A percentile compares a stretch with the other conserved stretches of the same genome.
These are phyloP conservation scores for Aspergillus bertholletiae DNA, from an alignment of 495 filamentous ascomycete genomes.

Conservation along the genomic window DNA sequence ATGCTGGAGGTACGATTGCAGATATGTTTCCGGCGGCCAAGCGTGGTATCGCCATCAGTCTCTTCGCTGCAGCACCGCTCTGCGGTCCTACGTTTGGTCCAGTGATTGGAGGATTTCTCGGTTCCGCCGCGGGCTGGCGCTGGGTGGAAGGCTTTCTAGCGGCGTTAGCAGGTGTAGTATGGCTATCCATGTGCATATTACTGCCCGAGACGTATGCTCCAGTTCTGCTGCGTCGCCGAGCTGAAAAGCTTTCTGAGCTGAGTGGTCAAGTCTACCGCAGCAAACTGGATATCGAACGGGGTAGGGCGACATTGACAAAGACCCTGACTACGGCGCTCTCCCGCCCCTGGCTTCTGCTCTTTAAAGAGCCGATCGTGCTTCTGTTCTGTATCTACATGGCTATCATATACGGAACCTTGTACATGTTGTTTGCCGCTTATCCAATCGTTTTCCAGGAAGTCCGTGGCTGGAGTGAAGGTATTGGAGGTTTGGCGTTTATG, in stretches of 20 bases:
- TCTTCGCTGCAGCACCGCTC: constrained; percentile 68
- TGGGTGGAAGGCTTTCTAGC: constrained; percentile 63
- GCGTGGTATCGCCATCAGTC: constrained; percentile 58
- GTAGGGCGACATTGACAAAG: constrained; percentile 29
- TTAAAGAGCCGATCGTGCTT: constrained; percentile 58
- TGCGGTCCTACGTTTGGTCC: constrained; percentile 60
- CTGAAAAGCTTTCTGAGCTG: constrained; percentile 46
- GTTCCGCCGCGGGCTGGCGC: constrained; percentile 56
- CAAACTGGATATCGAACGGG: constrained; percentile 44
- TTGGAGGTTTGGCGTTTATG: constrained; percentile 72
- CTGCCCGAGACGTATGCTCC: constrained; percentile 62
- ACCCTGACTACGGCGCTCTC: constrained; percentile 44
- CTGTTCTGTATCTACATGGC: constrained; percentile 72
- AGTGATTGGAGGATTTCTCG: constrained; percentile 60
- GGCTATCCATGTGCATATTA: constrained; percentile 49
- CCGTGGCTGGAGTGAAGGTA: constrained; percentile 70
- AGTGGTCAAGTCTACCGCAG: constrained; percentile 55
- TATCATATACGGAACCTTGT: constrained; percentile 72
- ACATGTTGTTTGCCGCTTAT: constrained; percentile 78
- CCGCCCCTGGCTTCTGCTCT: constrained; percentile 49
- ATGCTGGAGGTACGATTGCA: constrained; percentile 70
- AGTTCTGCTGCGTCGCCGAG: constrained; percentile 53
- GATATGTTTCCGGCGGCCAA: constrained; percentile 66
- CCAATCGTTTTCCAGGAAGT: constrained; percentile 73
- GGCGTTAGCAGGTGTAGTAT: constrained; percentile 49